Evolutionary conservation across 2,329 filamentous ascomycete genomes (phyloP).

Genomic region (Claviceps maximensis): DNA sequence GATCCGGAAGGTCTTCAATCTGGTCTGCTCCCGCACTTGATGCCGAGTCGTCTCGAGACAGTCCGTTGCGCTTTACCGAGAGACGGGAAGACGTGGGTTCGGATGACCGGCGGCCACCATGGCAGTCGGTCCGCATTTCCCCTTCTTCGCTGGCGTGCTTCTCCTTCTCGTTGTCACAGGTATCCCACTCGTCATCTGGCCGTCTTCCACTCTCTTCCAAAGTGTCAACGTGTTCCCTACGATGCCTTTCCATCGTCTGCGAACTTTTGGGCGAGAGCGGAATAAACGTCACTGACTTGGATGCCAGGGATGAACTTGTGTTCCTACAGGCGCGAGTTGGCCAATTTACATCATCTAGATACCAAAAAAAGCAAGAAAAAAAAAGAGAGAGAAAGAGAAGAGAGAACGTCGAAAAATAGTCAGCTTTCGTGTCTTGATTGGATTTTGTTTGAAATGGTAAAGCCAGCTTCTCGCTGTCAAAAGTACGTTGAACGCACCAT

Average conservation of each 20-base stretch:
- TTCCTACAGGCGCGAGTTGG: background rate
- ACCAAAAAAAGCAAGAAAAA: background rate
- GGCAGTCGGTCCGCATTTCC: constrained; percentile 6
- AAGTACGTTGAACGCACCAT: constrained; percentile 26
- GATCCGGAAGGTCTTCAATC: constrained; percentile 32
- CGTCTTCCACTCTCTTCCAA: constrained; percentile 9
- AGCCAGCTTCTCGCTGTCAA: constrained; percentile 7
- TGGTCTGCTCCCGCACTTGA: constrained; percentile 23
- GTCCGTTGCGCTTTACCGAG: constrained; percentile 10
- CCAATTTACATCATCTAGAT: constrained; percentile 18
- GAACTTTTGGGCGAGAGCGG: constrained; percentile 37
- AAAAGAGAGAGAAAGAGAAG: background rate
- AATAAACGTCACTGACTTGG: constrained; percentile 33
- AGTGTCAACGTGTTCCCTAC: constrained; percentile 19
- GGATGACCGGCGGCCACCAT: constrained; percentile 16
- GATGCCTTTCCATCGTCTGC: constrained; percentile 30
- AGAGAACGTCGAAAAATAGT: background rate
- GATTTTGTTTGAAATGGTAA: background rate
- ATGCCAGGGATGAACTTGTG: constrained; percentile 1
- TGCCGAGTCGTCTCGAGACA: constrained; percentile 5
- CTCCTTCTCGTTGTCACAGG: constrained; percentile 9
- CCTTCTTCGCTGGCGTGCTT: background rate
- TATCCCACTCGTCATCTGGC: constrained; percentile 8
- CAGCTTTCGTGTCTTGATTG: constrained; percentile 9
- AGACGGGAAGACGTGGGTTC: constrained; percentile 22